Evolutionary conservation across 208 protist species (phyloP), one percentile per base, ranked within the genome.

Genomic region (Trypanosoma grayi): DNA sequence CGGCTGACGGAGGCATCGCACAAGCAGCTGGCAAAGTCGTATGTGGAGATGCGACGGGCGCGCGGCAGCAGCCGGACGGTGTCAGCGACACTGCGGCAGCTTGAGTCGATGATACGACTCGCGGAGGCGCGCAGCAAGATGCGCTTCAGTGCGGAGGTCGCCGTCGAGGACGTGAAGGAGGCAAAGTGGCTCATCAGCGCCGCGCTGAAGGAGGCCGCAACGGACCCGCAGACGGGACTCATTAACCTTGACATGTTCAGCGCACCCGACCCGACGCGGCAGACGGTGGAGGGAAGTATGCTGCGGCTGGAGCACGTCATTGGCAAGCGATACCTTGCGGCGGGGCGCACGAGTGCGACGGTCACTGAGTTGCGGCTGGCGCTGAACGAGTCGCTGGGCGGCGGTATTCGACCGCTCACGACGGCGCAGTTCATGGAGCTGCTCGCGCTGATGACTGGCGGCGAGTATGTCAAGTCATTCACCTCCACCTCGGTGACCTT

Each of bases 41-140:
- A 99, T 85, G 90, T 97, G 24, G 83, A 96, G 33, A 87, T 98
- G 81, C 85, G 97, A 10, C 66, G 77, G 4, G 71, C 86, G 0
- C 89, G 95, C 11, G 87, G 88, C 20, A 86, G 81, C 61, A 80
- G 67, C 4, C 95, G 94, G 33, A 98, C 97, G 7, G 97, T 99
- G 18, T 95, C 97, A 4, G 98, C 98, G 0, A 99, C 98, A 14
- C 85, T 98, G 28, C 84, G 99, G 31, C 98, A 99, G 80, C 85
- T 99, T 0, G 98, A 99, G 73, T 98, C 96, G 27, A 89, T 99
- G 56, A 99, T 99, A 52, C 96, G 99, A 6, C 81, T 99, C 0
- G 70, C 92, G n/a, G 96, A 98, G 74, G 85, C 93, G 31, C 72
- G 75, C 11, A 87, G 93, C 20, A 95, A 94, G 75, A 97, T 98